Evolutionary conservation across 192 early-diverging fungal species (phyloP).

Genomic region (Coemansia sp.): DNA sequence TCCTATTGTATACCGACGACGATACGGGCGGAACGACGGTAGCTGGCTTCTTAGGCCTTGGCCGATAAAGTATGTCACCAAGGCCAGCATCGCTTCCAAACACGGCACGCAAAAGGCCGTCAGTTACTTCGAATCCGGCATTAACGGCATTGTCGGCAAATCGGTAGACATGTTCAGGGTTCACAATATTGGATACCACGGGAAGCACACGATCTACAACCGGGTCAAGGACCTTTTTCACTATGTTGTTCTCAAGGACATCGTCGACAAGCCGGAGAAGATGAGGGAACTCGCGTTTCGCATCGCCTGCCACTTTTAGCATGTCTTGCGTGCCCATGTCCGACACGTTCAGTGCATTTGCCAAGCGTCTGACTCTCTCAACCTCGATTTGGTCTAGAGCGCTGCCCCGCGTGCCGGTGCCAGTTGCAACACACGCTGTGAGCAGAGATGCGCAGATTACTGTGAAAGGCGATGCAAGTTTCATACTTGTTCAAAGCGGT

Average conservation of each 20-base stretch:
- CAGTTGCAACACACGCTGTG: constrained; percentile 6
- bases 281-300: constrained; percentile 54
- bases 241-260: constrained; percentile 42
- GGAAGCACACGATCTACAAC: constrained; percentile 54
- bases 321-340: constrained; percentile 51
- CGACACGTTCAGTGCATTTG: constrained; percentile 52
- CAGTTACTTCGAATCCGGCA: constrained; percentile 51
- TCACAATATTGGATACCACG: constrained; percentile 43
- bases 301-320: constrained; percentile 45
- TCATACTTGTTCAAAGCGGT: constrained; percentile 7
- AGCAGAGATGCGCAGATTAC: constrained; percentile 2
- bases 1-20: background rate
- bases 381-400: constrained; percentile 44
- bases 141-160: constrained; percentile 55
- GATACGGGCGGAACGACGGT: constrained; percentile 31
- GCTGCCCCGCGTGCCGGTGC: constrained; percentile 3
- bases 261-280: constrained; percentile 51
- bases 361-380: constrained; percentile 46
- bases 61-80: constrained; percentile 48
- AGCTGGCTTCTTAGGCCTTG: constrained; percentile 54
- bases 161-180: constrained; percentile 49
- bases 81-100: constrained; percentile 55
- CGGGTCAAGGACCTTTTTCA: constrained; percentile 52
- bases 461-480: background rate
- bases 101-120: constrained; percentile 49